Evolutionary conservation across 805 yeast genomes (phyloP), one percentile per base, ranked within the genome.

Genomic region (Metschnikowia colocasiae): DNA sequence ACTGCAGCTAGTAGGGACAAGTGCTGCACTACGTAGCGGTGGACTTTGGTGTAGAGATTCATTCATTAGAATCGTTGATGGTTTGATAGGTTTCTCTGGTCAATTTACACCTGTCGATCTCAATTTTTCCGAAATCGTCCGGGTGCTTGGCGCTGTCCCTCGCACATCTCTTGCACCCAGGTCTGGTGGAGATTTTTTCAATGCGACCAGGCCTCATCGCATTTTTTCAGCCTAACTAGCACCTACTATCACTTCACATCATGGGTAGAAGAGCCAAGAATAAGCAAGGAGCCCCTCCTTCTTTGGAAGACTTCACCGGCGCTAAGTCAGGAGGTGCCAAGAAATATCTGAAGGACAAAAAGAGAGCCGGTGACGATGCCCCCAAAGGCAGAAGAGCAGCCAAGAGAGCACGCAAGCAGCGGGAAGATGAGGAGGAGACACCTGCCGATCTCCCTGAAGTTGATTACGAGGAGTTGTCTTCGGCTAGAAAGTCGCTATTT

Each of bases 221-320:
- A 52, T 18, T 42, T 48, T 51, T 53, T 46, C 47, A 45, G 42
- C 42, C 32, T 20, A 39, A 29, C 53, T 41, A 37, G 31, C 46
- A 41, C 33, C 34, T 25, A 39, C 49, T 33, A 37, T 25, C 47
- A 39, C 29, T 31, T 25, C 23, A 37, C 25, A 50, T 48, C 35
- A 88, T 91, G 96, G 98, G 98, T 66, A 85, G 96, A 80, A 84
- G 87, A 74, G 87, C 88, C 49, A 89, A 85, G 69, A 85, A 88
- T 60, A 92, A 88, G 76, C 98, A 92, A 72, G 94, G 89, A 39
- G 87, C 79, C 49, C 98, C 98, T 57, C 97, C 97, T 30, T 64
- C 90, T 5, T 73, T 83, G 52, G 98, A 92, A 38, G 96, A 92
- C 60, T 83, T 91, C 65, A 57, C 56, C 25, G 69, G 65, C 55